Base-by-base conservation (phyloP, 2,329 filamentous ascomycete genomes). In the Colletotrichum endophyticum region DNA sequence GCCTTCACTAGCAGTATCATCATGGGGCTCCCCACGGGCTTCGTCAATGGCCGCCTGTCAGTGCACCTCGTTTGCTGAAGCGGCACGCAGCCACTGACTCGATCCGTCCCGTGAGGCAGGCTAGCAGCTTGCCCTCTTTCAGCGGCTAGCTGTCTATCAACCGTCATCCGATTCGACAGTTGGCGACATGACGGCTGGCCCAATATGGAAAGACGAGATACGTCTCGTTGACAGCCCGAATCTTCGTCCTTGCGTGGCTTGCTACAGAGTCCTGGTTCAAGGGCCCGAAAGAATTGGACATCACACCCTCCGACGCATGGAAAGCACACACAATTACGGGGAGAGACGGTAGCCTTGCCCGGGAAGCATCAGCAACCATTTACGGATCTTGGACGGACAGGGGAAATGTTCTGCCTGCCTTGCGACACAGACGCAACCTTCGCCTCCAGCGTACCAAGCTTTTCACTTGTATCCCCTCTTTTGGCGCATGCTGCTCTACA, bases 41-140 rank as follows among this genome's bases (percentile, higher is more conserved):
- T 56, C 27, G 39, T 69, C 25, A 34, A 27, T 76, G 57, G 64
- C 70, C 63, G 70, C 59, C 44, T 61, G 28, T 73, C n/a, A 56
- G 59, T 39, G 59, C 49, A 36, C 61, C 53, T 27, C 30, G 53
- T 36, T 34, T 56, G 25, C 53, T 68, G 22, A 62, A 66, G 22
- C 74, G 70, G 34, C 53, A 73, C 59, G 53, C 71, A 66, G 64
- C 44, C 64, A 69, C 27, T 76, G 19, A 74, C 36, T 74, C 70
- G 59, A 73, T 39, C 64, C 59, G 64, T 73, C 66, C 70, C 70
- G 74, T 32, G 61, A 59, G 44, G 34, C 63, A 66, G 74, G 59
- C 63, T 66, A 36, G 57, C 64, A 64, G 44, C 56, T 68, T 56
- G 57, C 25, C 39, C 36, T 28, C 34, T 15, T 39, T 36, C 28